Evolutionary conservation across 164 flowering plant species (phyloP), one percentile per base, ranked within the genome.

Genomic region (Magnolia sinica): DNA sequence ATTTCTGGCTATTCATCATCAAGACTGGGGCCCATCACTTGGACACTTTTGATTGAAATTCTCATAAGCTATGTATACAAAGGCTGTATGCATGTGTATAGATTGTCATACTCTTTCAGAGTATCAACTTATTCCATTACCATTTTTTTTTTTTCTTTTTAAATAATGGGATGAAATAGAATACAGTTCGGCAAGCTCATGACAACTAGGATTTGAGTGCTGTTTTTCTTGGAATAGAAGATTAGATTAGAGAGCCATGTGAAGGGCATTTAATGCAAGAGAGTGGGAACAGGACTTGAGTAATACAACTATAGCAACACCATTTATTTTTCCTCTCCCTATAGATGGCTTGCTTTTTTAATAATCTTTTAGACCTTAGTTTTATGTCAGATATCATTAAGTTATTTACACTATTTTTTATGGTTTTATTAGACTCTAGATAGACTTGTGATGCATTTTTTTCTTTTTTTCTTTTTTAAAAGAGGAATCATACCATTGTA

Each of bases 151-250:
- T 66, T 24, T 24, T 37, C 45, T 37, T 37, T 3, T 37, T 37
- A 37, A 37, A 37, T 3, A 37, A 37, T 37, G 68, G 37, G n/a
- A 7, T 61, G 50, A 65, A 65, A 65, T 14, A 65, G 6, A 20
- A 65, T 14, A 65, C 68, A 65, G 24, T 14, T n/a, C 24, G 37
- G 68, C 8, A 3, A 63, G 74, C 29, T 68, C 69, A 13, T 73
- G 68, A 73, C 68, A 73, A 63, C 51, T n/a, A 73, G 51, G 76
- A 73, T 64, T 45, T 29, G 51, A 73, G 76, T 59, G 76, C 76
- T 63, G 76, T 73, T 64, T 45, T 73, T 73, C 68, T 73, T 37
- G 68, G 75, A 73, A 73, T 23, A 45, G 67, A 59, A n/a, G 75
- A 73, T 50, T 14, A 37, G 50, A 37, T 58, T 73, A 27, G 50